phyloP scores from a whole-genome alignment of 179 eudicot genomes.

The Patellifolia procumbens region DNA sequence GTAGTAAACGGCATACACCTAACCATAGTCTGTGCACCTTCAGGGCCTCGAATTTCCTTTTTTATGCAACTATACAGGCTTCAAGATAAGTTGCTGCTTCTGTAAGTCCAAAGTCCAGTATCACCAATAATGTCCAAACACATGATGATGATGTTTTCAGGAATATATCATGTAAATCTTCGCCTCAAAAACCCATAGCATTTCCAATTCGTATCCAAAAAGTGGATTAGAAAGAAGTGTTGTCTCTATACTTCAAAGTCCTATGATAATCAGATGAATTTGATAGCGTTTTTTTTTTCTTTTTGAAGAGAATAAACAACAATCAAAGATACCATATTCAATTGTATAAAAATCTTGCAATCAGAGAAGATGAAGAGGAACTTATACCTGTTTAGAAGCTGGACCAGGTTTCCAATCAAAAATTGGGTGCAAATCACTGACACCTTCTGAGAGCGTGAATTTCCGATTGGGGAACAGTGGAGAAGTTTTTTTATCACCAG shows the following conservation, averaged over 20 bases:
- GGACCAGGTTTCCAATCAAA: slow-evolving; percentile 73
- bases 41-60: background rate
- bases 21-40: background rate
- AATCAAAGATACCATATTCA: background rate
- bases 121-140: background rate
- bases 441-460: slow-evolving; percentile 51
- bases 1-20: background rate
- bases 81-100: background rate
- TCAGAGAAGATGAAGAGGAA: background rate
- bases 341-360: background rate
- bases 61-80: background rate
- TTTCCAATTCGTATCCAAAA: background rate
- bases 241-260: background rate
- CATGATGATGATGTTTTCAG: background rate
- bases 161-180: background rate
- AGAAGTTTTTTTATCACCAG: slow-evolving; percentile 53
- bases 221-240: too few relatives aligned
- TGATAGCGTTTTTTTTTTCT: background rate
- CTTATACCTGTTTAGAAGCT: slow-evolving; percentile 60
- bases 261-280: background rate
- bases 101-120: background rate
- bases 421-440: slow-evolving; percentile 47
- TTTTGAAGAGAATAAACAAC: background rate
- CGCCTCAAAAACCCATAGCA: background rate
- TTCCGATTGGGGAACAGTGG: slow-evolving; percentile 48